phyloP scores from a whole-genome alignment of 2,329 filamentous ascomycete species.

The Ceratocystis variospora region DNA sequence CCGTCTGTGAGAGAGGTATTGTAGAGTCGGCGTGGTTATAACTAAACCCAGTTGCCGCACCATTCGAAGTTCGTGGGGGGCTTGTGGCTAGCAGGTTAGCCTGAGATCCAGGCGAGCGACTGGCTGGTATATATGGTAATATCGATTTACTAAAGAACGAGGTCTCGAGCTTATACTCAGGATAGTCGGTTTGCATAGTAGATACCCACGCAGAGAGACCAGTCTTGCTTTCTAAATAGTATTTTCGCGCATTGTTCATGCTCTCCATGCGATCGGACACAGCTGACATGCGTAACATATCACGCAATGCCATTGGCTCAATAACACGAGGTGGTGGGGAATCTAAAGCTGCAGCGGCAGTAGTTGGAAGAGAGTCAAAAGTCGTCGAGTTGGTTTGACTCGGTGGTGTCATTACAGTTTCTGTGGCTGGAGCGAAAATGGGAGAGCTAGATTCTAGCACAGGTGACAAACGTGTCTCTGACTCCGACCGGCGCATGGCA shows the following conservation, averaged over 20 bases:
- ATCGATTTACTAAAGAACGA: constrained; percentile 23
- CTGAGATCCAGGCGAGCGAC: neutral
- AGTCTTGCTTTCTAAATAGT: constrained; percentile 3
- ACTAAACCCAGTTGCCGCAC: neutral
- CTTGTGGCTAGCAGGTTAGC: neutral
- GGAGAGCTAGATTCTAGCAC: neutral
- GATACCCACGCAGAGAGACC: constrained; percentile 15
- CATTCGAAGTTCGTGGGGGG: neutral
- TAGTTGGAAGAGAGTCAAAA: constrained; percentile 10
- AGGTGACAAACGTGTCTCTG: neutral
- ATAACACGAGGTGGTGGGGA: constrained; percentile 7
- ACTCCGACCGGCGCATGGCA: neutral
- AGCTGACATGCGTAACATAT: constrained; percentile 9
- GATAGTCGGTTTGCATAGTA: constrained; percentile 26
- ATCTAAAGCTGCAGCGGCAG: constrained; percentile 10
- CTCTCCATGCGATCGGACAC: constrained; percentile 7
- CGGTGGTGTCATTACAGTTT: constrained; percentile 1
- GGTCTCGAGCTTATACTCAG: constrained; percentile 34
- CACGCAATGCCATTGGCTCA: constrained; percentile 13
- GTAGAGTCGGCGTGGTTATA: neutral
- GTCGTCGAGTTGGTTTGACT: neutral
- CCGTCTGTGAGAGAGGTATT: neutral
- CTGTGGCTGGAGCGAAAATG: neutral
- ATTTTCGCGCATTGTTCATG: constrained; percentile 14
- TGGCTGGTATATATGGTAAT: neutral